Evolutionary conservation across 371 early-diverging fungal species (phyloP).

Genomic region (Mucor lusitanicus): DNA sequence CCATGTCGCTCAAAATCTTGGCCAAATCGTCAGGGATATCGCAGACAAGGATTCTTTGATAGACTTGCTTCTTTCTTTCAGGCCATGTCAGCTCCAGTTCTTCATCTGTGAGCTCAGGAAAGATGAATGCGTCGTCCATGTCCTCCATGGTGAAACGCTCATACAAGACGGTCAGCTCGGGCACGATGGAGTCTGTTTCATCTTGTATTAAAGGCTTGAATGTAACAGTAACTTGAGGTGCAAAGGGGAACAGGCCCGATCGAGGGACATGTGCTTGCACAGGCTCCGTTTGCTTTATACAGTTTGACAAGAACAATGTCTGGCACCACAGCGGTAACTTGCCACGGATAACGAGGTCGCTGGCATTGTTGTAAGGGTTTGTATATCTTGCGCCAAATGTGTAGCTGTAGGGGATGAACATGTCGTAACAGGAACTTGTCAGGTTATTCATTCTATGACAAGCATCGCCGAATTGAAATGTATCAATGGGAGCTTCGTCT

Average conservation of each 20-base stretch:
- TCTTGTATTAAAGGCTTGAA: conserved; percentile 22
- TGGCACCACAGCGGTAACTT: conserved; percentile 47
- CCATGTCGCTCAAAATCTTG: conserved; percentile 25
- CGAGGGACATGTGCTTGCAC: conserved; percentile 29
- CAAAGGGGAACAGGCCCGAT: conserved; percentile 39
- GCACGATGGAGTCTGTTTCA: conserved; percentile 9
- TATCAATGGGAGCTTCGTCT: conserved; percentile 31
- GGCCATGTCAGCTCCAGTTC: conserved; percentile 12
- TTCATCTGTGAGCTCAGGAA: conserved; percentile 5
- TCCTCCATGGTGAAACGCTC: conserved; percentile 45
- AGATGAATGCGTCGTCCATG: conserved; percentile 22
- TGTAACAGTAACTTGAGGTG: conserved; percentile 40
- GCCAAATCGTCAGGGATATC: conserved; percentile 40
- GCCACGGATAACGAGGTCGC: conserved; percentile 46
- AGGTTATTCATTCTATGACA: neutral
- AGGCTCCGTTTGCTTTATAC: conserved; percentile 28
- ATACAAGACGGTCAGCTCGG: conserved; percentile 36
- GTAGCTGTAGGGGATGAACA: conserved; percentile 49
- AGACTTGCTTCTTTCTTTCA: conserved; percentile 20
- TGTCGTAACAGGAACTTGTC: conserved; percentile 12
- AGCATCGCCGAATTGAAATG: conserved; percentile 15
- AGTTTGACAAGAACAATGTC: conserved; percentile 36
- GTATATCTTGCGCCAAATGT: conserved; percentile 50
- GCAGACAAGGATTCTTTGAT: conserved; percentile 36
- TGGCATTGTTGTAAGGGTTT: conserved; percentile 33